Evolutionary conservation across 2,329 filamentous ascomycete genomes (phyloP).

Genomic region (Alternaria gansuensis): DNA sequence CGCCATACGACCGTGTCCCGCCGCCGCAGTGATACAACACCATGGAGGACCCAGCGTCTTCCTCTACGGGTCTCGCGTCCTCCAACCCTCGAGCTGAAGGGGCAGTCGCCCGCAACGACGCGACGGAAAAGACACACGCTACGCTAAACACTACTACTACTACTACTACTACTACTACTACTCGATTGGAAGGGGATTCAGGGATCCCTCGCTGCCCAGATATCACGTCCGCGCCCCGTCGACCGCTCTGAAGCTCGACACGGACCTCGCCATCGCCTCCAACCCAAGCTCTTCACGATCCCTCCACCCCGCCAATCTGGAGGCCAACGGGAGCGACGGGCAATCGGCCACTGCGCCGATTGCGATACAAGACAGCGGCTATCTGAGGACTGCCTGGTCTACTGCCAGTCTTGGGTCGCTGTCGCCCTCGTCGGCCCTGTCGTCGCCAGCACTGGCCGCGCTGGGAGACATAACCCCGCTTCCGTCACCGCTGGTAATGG

Average conservation of each 20-base stretch:
- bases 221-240: constrained; percentile 40
- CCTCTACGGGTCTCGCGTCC: constrained; percentile 33
- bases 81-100: constrained; percentile 27
- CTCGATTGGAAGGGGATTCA: constrained; percentile 19
- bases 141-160: constrained; percentile 12
- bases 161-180: constrained; percentile 15
- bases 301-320: constrained; percentile 44
- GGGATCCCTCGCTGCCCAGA: constrained; percentile 28
- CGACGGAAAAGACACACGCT: constrained; percentile 12
- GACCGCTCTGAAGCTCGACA: constrained; percentile 38
- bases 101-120: constrained; percentile 27
- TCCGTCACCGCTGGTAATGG: constrained; percentile 59
- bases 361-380: constrained; percentile 48
- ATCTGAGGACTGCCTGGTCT: constrained; percentile 54
- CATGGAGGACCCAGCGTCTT: constrained; percentile 45
- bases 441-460: constrained; percentile 59
- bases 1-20: constrained; percentile 30
- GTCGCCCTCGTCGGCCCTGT: constrained; percentile 57
- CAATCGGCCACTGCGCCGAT: constrained; percentile 52
- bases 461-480: constrained; percentile 62
- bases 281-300: constrained; percentile 28
- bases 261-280: constrained; percentile 47
- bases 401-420: constrained; percentile 57
- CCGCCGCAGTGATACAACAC: constrained; percentile 44
- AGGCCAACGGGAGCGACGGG: constrained; percentile 41